Percentiles rank a stretch among this genome's conserved stretches.
These are phyloP conservation scores for Malassezia nana DNA, from an alignment of 1,284 basidiomycete genomes.

Conservation along the genomic window DNA sequence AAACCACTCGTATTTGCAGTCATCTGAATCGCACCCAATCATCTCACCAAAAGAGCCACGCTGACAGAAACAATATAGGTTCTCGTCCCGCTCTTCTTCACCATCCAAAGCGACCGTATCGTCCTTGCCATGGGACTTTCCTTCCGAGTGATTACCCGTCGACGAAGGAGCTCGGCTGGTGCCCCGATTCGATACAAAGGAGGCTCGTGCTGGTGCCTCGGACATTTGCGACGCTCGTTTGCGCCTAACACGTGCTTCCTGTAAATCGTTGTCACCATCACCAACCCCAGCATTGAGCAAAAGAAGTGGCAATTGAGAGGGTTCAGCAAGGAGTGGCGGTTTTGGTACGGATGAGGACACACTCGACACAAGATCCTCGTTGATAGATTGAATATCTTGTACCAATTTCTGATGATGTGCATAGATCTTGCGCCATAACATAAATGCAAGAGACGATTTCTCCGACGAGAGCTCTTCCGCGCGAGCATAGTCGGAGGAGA, in stretches of 20 bases:
- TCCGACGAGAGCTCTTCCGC: conserved; percentile 39
- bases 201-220: neutral
- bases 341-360: conserved; percentile 23
- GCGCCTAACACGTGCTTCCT: neutral
- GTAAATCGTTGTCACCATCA: conserved; percentile 18
- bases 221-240: neutral
- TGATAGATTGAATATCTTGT: conserved; percentile 33
- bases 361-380: conserved; percentile 32
- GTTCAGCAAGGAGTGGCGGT: conserved; percentile 16
- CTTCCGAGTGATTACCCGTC: neutral
- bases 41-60: conserved; percentile 45
- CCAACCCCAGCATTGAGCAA: conserved; percentile 27
- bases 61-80: conserved; percentile 46
- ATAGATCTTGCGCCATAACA: conserved; percentile 28
- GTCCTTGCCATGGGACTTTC: neutral
- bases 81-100: conserved; percentile 36
- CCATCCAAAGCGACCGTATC: neutral
- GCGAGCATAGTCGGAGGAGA: conserved; percentile 33
- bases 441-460: conserved; percentile 30
- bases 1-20: conserved; percentile 47
- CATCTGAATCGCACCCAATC: conserved; percentile 37
- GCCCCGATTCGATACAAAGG: neutral
- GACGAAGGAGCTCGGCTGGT: neutral
- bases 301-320: conserved; percentile 17
- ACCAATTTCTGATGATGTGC: conserved; percentile 31